Conservation (phyloP, 2,329 filamentous ascomycete genomes). For the Aspergillus sp. region DNA sequence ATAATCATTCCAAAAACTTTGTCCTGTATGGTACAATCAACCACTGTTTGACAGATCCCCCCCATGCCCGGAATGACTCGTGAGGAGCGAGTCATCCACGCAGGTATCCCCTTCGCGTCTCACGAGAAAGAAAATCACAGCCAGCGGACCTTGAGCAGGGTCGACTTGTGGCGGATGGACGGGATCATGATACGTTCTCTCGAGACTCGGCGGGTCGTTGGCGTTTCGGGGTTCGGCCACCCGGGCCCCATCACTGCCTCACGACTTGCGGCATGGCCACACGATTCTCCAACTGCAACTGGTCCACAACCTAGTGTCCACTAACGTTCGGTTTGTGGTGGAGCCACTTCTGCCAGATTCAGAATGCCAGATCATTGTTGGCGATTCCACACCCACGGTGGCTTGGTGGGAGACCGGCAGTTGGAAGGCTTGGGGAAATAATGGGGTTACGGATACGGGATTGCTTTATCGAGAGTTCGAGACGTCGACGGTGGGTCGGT, state of each 20-base stretch:
- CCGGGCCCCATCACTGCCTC: conserved; percentile 4
- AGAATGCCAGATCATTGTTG: neutral
- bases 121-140: neutral
- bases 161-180: conserved; percentile 5
- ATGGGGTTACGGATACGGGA: neutral
- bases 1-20: neutral
- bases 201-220: conserved; percentile 5
- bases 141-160: neutral
- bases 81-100: conserved; percentile 3
- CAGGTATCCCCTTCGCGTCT: neutral
- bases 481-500: neutral
- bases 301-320: neutral
- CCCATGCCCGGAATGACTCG: neutral
- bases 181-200: conserved; percentile 3
- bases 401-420: neutral
- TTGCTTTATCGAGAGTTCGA: neutral
- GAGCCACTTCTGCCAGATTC: neutral
- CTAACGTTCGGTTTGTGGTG: neutral
- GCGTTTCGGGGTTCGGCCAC: conserved; percentile 5
- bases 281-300: neutral
- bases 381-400: neutral
- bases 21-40: neutral
- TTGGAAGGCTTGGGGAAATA: neutral
- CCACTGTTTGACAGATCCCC: neutral
- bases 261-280: neutral